Base-by-base conservation (phyloP, 1,284 basidiomycete species). In the Malassezia sp. region DNA sequence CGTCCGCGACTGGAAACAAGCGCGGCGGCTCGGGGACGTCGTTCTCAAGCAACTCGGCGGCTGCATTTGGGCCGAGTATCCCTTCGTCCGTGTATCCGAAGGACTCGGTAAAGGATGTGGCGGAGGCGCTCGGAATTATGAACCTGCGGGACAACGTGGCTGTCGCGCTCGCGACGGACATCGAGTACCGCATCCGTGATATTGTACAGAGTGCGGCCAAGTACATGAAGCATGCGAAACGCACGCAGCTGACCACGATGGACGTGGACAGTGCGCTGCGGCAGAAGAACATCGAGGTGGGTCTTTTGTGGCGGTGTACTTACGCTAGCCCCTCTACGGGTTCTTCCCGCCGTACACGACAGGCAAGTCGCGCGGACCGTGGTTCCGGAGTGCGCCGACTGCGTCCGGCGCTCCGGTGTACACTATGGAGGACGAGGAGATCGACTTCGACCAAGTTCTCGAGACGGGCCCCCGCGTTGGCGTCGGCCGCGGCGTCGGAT, bases 391-490 rank as follows among this genome's bases (percentile, higher is more conserved):
- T 30, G 67, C 71, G 4, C 63, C 67, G 45, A 72, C 72, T 1
- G 52, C 68, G 1, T 63, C 67, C 2, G 73, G 72, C 3, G 49
- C 54, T 9, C 61, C 57, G 5, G 27, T 97, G 4, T 95, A 89
- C 73, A 87, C 88, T 61, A 79, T 93, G 12, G 86, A 93, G 56
- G 91, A 99, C 65, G 88, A 96, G 60, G 91, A 97, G 72, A 85
- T 97, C 49, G 91, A 97, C 72, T 89, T 99, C 64, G 86, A 90
- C 64, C 54, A 57, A 33, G 54, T 67, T 10, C 34, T 62, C 21
- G 52, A 61, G 32, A 52, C 54, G 3, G 59, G 60, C 2, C 66
- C 62, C 4, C 55, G 52, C 43, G 54, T 67, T 21, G 58, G 60
- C 0, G 53, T 63, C 17, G 60, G 66, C 20, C 55, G 57, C 11